phyloP scores from a whole-genome alignment of 345 rosid species.

The Theobroma cacao region DNA sequence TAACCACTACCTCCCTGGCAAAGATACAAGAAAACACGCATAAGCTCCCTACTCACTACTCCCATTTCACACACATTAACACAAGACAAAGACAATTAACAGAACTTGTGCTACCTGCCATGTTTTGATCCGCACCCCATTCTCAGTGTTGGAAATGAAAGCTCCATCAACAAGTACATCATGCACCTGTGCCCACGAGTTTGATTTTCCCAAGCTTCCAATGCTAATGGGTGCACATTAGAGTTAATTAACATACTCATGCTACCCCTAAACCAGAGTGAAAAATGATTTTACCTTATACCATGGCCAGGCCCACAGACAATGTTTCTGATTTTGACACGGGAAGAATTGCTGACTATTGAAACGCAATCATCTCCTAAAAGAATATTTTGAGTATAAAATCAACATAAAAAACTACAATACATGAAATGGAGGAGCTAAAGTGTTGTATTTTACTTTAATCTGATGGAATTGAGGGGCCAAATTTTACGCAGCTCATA shows the following conservation, averaged over 20 bases:
- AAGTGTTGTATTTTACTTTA: background rate
- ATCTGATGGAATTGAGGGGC: background rate
- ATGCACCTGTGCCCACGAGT: constrained; percentile 53
- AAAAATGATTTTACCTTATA: constrained; percentile 55
- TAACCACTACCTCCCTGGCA: constrained; percentile 79
- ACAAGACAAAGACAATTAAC: background rate
- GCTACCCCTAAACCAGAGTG: background rate
- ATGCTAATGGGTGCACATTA: constrained; percentile 41
- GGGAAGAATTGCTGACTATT: constrained; percentile 73
- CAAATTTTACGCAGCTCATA: background rate
- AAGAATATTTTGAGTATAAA: constrained; percentile 18
- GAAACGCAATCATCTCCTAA: constrained; percentile 96
- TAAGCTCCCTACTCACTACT: background rate
- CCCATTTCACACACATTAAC: background rate
- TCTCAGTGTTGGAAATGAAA: constrained; percentile 57
- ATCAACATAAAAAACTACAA: background rate
- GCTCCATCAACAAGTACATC: constrained; percentile 62
- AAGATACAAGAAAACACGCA: constrained; percentile 9
- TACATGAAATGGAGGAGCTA: background rate
- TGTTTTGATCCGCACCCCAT: constrained; percentile 90
- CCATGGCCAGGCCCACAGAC: constrained; percentile 98
- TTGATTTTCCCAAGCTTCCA: constrained; percentile 84
- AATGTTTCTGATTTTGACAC: constrained; percentile 55
- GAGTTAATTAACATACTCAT: background rate
- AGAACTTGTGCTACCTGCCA: constrained; percentile 70